Base-by-base conservation (phyloP, 108 stramenopile genomes). In the Discostella stelligeroides region DNA sequence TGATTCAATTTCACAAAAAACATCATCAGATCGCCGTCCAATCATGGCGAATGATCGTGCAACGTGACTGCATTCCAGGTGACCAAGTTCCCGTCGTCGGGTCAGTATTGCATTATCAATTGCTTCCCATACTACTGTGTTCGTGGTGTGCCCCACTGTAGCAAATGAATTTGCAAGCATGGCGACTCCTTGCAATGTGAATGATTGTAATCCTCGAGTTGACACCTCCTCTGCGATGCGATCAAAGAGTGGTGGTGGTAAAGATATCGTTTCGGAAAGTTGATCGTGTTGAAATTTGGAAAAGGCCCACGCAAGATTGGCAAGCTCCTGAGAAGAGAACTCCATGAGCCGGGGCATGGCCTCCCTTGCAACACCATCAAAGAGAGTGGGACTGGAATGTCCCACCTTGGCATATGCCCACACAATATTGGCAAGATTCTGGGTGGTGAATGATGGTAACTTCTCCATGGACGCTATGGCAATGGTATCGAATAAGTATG, bases 1-100 rank as follows among this genome's bases (percentile, higher is more conserved):
- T 20, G 49, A 1, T 39, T 72, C 67, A 42, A 79, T 67, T 12
- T 17, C 58, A 40, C 23, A 30, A 49, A 72, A 68, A 21, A 72
- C 57, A 12, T 56, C 66, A 47, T 79, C 71, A 14, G 79, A 65
- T 7, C 60, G 50, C 24, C 60, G 66, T 4, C 56, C 61, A n/a
- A 79, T 61, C n/a, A 59, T 72, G 17, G 79, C 79, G 62, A 72
- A 79, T 1, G 71, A 68, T 70, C 79, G 72, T 18, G 79, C 65
- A 38, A 79, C 56, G 45, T 66, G 55, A 39, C 54, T 46, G 20
- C 71, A 79, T 68, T 71, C 70, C 37, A 71, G 37, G 0, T 24
- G 39, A 0, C 54, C 61, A 30, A 79, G 62, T 41, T 72, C 23
- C 6, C 58, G 34, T 11, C 24, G 48, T 0, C 66, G 58, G 0